These are phyloP conservation scores for Henckelia pumila DNA, from an alignment of 257 asterid genomes.

Conservation along the genomic window DNA sequence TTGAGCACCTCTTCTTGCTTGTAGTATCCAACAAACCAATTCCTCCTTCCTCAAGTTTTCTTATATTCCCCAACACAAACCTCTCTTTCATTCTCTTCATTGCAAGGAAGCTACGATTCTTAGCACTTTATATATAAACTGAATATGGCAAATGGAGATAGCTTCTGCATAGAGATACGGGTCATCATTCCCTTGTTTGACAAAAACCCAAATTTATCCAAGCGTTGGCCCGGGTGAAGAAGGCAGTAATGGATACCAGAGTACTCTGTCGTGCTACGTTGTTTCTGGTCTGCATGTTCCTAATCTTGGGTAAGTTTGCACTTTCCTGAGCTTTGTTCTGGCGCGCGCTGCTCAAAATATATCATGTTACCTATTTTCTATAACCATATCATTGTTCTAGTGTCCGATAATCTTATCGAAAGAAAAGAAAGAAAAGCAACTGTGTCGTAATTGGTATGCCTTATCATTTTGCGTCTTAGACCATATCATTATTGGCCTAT, in stretches of 20 bases:
- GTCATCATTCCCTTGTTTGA: constrained; percentile 19
- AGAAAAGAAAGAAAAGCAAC: background rate
- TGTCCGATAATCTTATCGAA: background rate
- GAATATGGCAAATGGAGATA: constrained; percentile 23
- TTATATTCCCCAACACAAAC: constrained; percentile 49
- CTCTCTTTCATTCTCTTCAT: constrained; percentile 43
- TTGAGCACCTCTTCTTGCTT: constrained; percentile 60
- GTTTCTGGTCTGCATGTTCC: constrained; percentile 42
- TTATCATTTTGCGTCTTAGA: background rate
- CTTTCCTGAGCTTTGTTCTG: constrained; percentile 3
- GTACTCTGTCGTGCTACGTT: constrained; percentile 28
- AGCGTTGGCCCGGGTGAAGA: background rate
- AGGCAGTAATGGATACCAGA: constrained; percentile 34
- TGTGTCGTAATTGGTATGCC: too few relatives aligned
- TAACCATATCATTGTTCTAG: background rate
- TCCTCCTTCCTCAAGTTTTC: constrained; percentile 67
- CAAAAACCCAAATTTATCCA: constrained; percentile 16
- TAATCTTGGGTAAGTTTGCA: constrained; percentile 56
- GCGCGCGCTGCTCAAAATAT: background rate
- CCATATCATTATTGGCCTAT: background rate
- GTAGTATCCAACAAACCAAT: constrained; percentile 49
- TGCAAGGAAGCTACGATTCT: constrained; percentile 95
- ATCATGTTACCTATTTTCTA: background rate
- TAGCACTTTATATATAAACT: constrained; percentile 45
- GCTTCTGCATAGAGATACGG: constrained; percentile 40